Conservation (phyloP, 768 basidiomycete genomes). For the Cystobasidium ongulense region DNA sequence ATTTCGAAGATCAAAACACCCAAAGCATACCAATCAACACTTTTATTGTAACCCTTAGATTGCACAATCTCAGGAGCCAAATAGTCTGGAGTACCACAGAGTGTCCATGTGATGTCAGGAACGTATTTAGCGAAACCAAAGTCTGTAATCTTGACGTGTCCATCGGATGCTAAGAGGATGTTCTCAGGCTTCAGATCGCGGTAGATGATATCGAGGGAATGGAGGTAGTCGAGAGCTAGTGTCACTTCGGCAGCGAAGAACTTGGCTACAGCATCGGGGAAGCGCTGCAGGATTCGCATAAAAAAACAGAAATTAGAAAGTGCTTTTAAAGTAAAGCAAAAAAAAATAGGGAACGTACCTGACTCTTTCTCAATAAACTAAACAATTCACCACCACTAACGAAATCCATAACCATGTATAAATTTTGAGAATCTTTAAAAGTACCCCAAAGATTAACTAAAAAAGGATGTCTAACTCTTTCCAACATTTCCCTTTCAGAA, state of each 20-base stretch:
- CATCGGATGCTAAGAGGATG: conserved; percentile 47
- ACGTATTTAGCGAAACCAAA: conserved; percentile 93
- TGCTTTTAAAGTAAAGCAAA: not conserved
- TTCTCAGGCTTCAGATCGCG: conserved; percentile 81
- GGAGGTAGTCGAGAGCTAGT: conserved; percentile 87
- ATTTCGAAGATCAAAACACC: conserved; percentile 97
- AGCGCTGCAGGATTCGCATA: conserved; percentile 63
- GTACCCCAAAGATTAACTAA: conserved; percentile 89
- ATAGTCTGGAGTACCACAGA: conserved; percentile 80
- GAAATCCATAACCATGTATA: conserved; percentile 80
- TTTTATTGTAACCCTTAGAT: conserved; percentile 94
- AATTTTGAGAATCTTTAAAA: conserved; percentile 89
- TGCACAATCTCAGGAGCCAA: conserved; percentile 97
- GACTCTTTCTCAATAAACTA: conserved; percentile 65
- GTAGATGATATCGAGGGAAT: conserved; percentile 96
- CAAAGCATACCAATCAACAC: conserved; percentile 99
- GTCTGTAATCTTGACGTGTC: conserved; percentile 91
- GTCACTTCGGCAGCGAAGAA: conserved; percentile 97
- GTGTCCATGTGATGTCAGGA: conserved; percentile 95
- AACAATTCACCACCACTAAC: conserved; percentile 86
- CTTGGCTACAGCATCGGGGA: conserved; percentile 93
- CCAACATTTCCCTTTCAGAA: conserved; percentile 84
- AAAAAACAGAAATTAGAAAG: not conserved
- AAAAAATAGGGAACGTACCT: conserved; percentile 28
- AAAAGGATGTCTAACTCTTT: conserved; percentile 83